Evolutionary conservation across 108 stramenopile genomes (phyloP), one percentile per base, ranked within the genome.

Genomic region (Aureococcus anophagefferens): DNA sequence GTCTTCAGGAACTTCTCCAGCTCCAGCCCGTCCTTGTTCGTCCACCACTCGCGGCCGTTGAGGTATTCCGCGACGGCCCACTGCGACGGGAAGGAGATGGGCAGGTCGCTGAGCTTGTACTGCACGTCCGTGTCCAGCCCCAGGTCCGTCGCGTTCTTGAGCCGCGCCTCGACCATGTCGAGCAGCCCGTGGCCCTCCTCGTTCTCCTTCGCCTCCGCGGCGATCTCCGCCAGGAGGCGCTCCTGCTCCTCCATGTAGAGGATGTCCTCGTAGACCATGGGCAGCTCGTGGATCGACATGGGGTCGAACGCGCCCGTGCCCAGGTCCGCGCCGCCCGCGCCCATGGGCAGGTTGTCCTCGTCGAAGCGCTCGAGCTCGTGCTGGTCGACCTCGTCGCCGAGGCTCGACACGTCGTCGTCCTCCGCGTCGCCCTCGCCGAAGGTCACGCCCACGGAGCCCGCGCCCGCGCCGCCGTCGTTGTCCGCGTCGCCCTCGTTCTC

Each of bases 1-100:
- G 71, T 73, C n/a, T 35, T 31, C 5, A 79, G 30, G 21, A 45
- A 32, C 66, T 64, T 64, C 67, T 78, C 79, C 30, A 76, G 72
- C 70, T 74, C 77, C 5, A 51, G 30, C 11, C 67, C 74, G 30
- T 35, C 33, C 35, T 63, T 34, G 30, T 35, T 33, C 46, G 34
- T 28, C 62, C 70, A 59, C 51, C 51, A 59, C 51, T 59, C 51
- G 21, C 51, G 51, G 21, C 51, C 51, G 7, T 3, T 11, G 25
- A 59, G 51, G 51, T 59, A 59, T 1, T 59, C 21, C 7, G 51
- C 51, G 7, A 4, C 51, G 51, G 51, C 51, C 51, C 51, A 59
- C 51, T 59, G 51, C 21, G 14, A 25, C 51, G 51, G 51, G 51
- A 59, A 59, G 21, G 14, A 4, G 17, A 59, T 59, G 7, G 21